Base-by-base conservation (phyloP, 1,139 yeast genomes). In the Saccharomyces hybrid region DNA sequence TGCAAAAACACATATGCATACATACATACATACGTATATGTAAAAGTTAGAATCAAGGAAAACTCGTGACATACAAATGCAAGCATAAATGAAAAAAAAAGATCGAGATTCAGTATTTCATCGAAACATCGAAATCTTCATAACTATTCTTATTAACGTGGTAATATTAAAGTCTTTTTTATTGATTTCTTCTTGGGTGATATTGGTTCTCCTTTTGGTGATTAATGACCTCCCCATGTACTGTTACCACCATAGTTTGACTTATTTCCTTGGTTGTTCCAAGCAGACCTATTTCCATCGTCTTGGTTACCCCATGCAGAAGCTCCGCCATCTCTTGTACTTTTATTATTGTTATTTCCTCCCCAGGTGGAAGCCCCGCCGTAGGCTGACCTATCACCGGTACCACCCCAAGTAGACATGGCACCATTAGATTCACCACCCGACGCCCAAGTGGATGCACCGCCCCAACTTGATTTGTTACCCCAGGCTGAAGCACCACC, bases 401-500 rank as follows among this genome's bases (percentile, higher is more conserved):
- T 47, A n/a, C 50, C 69, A 49, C 64, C 69, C 60, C 73, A 68
- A 58, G 70, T 59, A 13, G 71, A 64, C 7, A 67, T 56, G n/a
- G 65, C 66, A 31, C 70, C 71, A 38, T 61, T 66, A 32, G 60
- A 50, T 34, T 66, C 70, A 47, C 70, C 70, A 51, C 65, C 62
- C 13, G 68, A 58, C 8, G 69, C 69, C 71, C 72, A 69, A 13
- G 70, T 65, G 9, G 72, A 68, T 16, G 72, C 69, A 50, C 71
- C 71, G 47, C 72, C 72, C 61, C 66, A 67, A 49, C 63, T 62
- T 7, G 71, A 67, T 54, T 66, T 68, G 55, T 65, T 66, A 49
- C 69, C 70, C 57, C 82, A 81, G 63, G 81, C 78, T 41, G 81
- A 73, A 7, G 78, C 75, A 56, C 73, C 73, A 54, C 72, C 72